Base-by-base conservation (phyloP, 179 eudicot species). In the Spergularia azorica region DNA sequence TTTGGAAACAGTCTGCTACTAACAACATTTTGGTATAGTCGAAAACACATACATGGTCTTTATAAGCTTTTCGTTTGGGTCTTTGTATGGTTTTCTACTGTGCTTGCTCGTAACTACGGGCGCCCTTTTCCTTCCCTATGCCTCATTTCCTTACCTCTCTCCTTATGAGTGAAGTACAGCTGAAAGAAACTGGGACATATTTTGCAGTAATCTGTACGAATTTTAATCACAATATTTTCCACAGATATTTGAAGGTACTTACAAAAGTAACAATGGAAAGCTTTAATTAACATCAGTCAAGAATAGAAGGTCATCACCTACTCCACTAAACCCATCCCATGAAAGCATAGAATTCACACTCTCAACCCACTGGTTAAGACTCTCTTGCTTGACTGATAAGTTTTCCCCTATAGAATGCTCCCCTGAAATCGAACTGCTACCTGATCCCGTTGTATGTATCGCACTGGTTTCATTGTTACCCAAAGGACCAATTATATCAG, bases 321-420 rank as follows among this genome's bases (percentile, higher is more conserved):
- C 70, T 46, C 75, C 79, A 77, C 71, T 76, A 61, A 86, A 84
- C 48, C 75, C 76, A 65, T 86, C 88, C 88, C 87, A 88, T 56
- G 87, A 81, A 46, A 88, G 76, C 79, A 86, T 63, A 56, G 88
- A 83, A 74, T 88, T 87, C 68, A 81, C 80, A 69, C 77, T 76
- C 55, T 84, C 85, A 81, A 89, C 83, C 89, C 88, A 89, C 74
- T 38, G 79, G 38, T 80, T 83, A 26, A 80, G 51, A 36, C 71
- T 68, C 57, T 76, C 84, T 75, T 77, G 83, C 75, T 64, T 57
- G 18, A 67, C 54, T 13, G 79, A 64, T 10, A 76, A 79, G 5
- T 82, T 76, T 43, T 83, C 84, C n/a, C 74, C 86, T 51, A 73
- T 61, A 52, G 86, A 85, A 62, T 65, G 71, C 66, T 84, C 82